Evolutionary conservation across 1,139 yeast species (phyloP), one percentile per base, ranked within the genome.

Genomic region (Debaryomyces coudertii): DNA sequence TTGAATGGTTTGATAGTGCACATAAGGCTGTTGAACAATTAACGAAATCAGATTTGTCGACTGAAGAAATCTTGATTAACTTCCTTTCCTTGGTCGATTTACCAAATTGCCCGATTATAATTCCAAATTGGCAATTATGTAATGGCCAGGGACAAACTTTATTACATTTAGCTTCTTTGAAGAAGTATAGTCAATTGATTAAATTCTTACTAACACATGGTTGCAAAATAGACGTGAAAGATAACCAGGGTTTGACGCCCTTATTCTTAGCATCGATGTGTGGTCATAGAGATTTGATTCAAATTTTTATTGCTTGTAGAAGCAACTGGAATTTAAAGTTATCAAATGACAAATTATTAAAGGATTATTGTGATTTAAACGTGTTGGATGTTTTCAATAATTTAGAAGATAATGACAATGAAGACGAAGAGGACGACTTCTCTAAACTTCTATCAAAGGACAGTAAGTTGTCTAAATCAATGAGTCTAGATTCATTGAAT

Each of bases 101-200:
- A 36, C 85, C 85, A 30, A 80, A 82, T 53, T 79, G 87, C 45
- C 85, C 87, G 43, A 76, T 77, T 34, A 75, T 77, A 36, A 76
- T 80, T 16, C 84, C 90, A 7, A 89, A 92, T 61, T 81, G 95
- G 85, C 92, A 89, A 39, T 73, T 90, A 52, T 80, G 92, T 55
- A 90, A 90, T 52, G 59, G 68, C 18, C 89, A 88, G 62, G 97
- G 97, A 15, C 97, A 92, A 63, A 85, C 96, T 0, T 76, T 92
- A 74, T 71, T 92, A 53, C 98, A 92, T 65, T 74, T 92, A 54
- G 89, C 97, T 1, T 79, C 93, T 14, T 66, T 87, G 52, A 82
- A 86, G 63, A 90, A 90, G 36, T 89, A 88, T 58, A 64, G 71
- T 37, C 75, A 76, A 36, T 76, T 92, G 47, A 79, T 83, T 15